A percentile compares a stretch with the other conserved stretches of the same genome.
phyloP scores from a whole-genome alignment of 2,329 filamentous ascomycete genomes.

The Fusarium longipes region DNA sequence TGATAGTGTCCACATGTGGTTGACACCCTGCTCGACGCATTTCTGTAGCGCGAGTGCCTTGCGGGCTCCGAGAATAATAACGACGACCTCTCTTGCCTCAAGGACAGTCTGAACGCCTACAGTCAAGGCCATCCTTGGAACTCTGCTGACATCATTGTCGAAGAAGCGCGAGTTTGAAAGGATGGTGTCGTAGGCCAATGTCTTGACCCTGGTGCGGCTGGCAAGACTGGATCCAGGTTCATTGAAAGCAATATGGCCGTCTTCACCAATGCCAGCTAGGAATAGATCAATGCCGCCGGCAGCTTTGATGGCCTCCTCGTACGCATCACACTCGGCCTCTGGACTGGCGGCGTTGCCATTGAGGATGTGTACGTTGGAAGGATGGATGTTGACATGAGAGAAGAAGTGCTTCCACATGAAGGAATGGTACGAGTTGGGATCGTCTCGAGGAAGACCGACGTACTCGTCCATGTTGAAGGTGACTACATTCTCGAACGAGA shows the following conservation, averaged over 20 bases:
- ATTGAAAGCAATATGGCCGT: slow-evolving; percentile 92
- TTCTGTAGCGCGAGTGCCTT: slow-evolving; percentile 83
- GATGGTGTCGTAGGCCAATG: slow-evolving; percentile 87
- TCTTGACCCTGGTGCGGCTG: slow-evolving; percentile 86
- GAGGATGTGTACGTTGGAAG: slow-evolving; percentile 85
- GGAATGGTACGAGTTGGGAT: slow-evolving; percentile 87
- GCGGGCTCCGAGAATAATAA: slow-evolving; percentile 84
- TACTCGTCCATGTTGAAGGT: slow-evolving; percentile 98
- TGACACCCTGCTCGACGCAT: slow-evolving; percentile 83
- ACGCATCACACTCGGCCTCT: slow-evolving; percentile 79
- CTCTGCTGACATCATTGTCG: slow-evolving; percentile 75
- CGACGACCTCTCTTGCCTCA: slow-evolving; percentile 82
- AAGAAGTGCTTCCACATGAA: slow-evolving; percentile 97
- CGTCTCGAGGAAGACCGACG: slow-evolving; percentile 82
- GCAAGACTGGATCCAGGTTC: slow-evolving; percentile 84
- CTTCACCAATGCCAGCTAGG: slow-evolving; percentile 84
- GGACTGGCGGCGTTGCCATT: slow-evolving; percentile 83
- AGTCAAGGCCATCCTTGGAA: slow-evolving; percentile 84
- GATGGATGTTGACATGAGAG: slow-evolving; percentile 83
- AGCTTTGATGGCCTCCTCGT: slow-evolving; percentile 80
- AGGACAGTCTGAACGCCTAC: slow-evolving; percentile 87
- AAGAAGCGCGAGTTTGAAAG: slow-evolving; percentile 89
- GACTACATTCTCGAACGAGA: slow-evolving; percentile 88
- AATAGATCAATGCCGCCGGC: slow-evolving; percentile 87
- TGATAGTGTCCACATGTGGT: slow-evolving; percentile 92